Conservation (phyloP, 2,329 filamentous ascomycete genomes). For the Blastomyces percursus region DNA sequence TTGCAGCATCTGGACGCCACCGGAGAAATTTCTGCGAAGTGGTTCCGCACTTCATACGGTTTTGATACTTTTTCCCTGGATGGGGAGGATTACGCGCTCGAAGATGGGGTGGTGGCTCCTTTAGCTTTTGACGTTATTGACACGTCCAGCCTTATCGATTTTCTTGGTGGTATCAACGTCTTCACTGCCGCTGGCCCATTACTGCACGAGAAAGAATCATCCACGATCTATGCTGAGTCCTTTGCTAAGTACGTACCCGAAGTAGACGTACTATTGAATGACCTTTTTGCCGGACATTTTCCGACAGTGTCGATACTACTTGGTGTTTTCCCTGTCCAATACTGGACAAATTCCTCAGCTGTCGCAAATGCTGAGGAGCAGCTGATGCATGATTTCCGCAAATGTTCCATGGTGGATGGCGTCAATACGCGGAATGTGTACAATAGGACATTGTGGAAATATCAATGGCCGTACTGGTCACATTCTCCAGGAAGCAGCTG, state of each 20-base stretch:
- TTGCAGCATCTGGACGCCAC: conserved; percentile 35
- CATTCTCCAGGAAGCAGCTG: conserved; percentile 12
- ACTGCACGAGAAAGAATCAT: conserved; percentile 34
- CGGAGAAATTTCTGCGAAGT: conserved; percentile 27
- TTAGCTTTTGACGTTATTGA: conserved; percentile 47
- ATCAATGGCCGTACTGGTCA: background rate
- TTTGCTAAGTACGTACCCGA: conserved; percentile 28
- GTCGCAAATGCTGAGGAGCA: conserved; percentile 21
- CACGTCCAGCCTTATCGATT: conserved; percentile 40
- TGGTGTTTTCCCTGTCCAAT: conserved; percentile 41
- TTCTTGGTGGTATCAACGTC: conserved; percentile 37
- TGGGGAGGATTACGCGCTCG: conserved; percentile 29
- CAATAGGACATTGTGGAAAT: conserved; percentile 14
- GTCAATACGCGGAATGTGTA: conserved; percentile 18
- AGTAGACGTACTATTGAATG: conserved; percentile 26
- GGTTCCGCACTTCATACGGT: conserved; percentile 36
- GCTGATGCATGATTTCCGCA: conserved; percentile 23
- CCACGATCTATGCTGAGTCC: conserved; percentile 42
- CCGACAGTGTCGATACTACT: conserved; percentile 41
- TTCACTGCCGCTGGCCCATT: conserved; percentile 40
- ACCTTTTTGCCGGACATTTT: conserved; percentile 39
- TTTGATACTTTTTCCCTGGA: conserved; percentile 36
- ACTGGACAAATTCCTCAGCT: conserved; percentile 37
- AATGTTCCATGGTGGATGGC: conserved; percentile 8
- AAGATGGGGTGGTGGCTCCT: conserved; percentile 25